Conservation (phyloP, 2,329 filamentous ascomycete genomes). For the Cladosporium austrohemisphaericum region DNA sequence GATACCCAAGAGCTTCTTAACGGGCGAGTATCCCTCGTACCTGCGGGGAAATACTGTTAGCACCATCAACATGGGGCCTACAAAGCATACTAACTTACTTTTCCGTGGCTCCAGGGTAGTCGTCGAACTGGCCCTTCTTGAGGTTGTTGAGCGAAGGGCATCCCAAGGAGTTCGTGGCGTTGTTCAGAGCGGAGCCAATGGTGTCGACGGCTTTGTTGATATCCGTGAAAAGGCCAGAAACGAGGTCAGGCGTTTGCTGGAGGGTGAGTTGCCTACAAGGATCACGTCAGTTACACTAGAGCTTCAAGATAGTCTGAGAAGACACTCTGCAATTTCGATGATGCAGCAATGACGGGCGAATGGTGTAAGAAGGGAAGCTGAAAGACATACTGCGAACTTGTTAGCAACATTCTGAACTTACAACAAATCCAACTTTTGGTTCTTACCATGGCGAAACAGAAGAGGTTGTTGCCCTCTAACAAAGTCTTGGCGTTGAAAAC, state of each 20-base stretch:
- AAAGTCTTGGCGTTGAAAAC: slow-evolving; percentile 38
- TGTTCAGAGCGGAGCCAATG: slow-evolving; percentile 19
- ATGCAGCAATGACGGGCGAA: too few relatives aligned
- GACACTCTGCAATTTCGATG: too few relatives aligned
- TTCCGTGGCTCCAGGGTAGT: slow-evolving; percentile 28
- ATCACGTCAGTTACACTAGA: too few relatives aligned
- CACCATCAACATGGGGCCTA: too few relatives aligned
- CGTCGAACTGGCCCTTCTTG: slow-evolving; percentile 26
- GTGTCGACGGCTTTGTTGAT: slow-evolving; percentile 17
- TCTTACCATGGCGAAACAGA: slow-evolving; percentile 38
- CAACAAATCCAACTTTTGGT: too few relatives aligned
- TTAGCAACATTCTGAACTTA: too few relatives aligned
- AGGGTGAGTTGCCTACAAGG: slow-evolving; percentile 33
- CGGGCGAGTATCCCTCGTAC: not conserved
- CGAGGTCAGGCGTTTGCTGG: slow-evolving; percentile 31
- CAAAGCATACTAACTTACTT: slow-evolving; percentile 5
- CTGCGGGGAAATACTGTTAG: not conserved
- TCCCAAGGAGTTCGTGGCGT: slow-evolving; percentile 22
- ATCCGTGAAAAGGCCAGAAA: slow-evolving; percentile 14
- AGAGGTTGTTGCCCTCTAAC: slow-evolving; percentile 33
- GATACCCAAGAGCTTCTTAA: too few relatives aligned
- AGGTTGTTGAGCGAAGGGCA: slow-evolving; percentile 28
- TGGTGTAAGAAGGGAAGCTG: too few relatives aligned
- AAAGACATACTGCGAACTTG: too few relatives aligned
- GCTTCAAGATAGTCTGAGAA: too few relatives aligned